phyloP scores from a whole-genome alignment of 2,329 filamentous ascomycete species.

The Alternaria sp. region DNA sequence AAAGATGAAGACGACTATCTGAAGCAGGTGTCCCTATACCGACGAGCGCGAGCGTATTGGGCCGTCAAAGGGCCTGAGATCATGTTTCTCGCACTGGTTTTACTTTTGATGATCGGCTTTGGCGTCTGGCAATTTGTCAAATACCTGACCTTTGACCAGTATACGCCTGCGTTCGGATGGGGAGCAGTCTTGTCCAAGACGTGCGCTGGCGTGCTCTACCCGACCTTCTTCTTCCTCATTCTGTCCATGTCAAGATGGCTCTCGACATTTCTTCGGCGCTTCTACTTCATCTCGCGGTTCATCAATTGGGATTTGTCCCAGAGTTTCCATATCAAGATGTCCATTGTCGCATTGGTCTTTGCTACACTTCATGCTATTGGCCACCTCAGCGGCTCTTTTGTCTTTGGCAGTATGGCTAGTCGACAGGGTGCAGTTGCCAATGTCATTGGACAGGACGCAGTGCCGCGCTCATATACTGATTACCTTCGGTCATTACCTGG shows the following conservation, averaged over 20 bases:
- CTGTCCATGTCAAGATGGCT: slow-evolving; percentile 67
- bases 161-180: slow-evolving; percentile 63
- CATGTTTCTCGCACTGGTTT: slow-evolving; percentile 59
- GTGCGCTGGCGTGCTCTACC: slow-evolving; percentile 63
- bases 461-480: slow-evolving; percentile 56
- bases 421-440: slow-evolving; percentile 57
- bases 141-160: slow-evolving; percentile 57
- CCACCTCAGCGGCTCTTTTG: slow-evolving; percentile 63
- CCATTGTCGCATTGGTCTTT: slow-evolving; percentile 59
- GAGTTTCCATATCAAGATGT: slow-evolving; percentile 65
- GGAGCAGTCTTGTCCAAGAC: slow-evolving; percentile 65
- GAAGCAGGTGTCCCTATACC: slow-evolving; percentile 55
- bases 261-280: slow-evolving; percentile 62
- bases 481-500: slow-evolving; percentile 61
- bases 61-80: slow-evolving; percentile 64
- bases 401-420: slow-evolving; percentile 57
- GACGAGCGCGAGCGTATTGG: slow-evolving; percentile 62
- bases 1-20: slow-evolving; percentile 59
- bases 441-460: slow-evolving; percentile 55
- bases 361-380: slow-evolving; percentile 64
- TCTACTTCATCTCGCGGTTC: slow-evolving; percentile 62
- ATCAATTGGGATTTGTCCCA: slow-evolving; percentile 66
- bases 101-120: slow-evolving; percentile 59
- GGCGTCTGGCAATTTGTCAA: slow-evolving; percentile 65
- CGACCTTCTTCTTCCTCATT: slow-evolving; percentile 66